Evolutionary conservation across 208 protist species (phyloP).

Genomic region (Phytomonas francai): DNA sequence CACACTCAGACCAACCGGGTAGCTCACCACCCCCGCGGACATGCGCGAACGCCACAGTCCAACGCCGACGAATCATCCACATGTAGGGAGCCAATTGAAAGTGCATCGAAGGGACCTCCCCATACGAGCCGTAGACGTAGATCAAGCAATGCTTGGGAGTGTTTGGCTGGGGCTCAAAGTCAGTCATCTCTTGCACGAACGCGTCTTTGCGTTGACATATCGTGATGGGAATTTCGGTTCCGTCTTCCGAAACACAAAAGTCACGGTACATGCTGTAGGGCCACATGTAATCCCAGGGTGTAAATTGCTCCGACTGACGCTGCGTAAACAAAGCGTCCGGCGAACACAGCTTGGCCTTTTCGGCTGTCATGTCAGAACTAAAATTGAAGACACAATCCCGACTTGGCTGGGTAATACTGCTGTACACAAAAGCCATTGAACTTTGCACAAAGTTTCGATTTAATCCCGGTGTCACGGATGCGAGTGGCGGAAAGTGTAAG

Average conservation of each 20-base stretch:
- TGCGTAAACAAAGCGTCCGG: constrained; percentile 84
- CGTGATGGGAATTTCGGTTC: constrained; percentile 83
- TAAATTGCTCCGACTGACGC: constrained; percentile 87
- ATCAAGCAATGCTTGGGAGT: constrained; percentile 84
- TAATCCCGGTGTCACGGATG: constrained; percentile 67
- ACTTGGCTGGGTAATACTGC: constrained; percentile 73
- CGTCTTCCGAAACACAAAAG: constrained; percentile 73
- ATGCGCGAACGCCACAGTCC: constrained; percentile 87
- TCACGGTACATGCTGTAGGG: constrained; percentile 89
- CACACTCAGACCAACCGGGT: constrained; percentile 72
- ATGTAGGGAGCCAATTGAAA: constrained; percentile 91
- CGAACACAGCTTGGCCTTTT: constrained; percentile 46
- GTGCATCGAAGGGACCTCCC: constrained; percentile 87
- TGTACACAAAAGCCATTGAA: constrained; percentile 85
- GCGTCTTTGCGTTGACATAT: constrained; percentile 84
- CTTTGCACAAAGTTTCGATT: constrained; percentile 89
- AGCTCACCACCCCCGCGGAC: constrained; percentile 92
- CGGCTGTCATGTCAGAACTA: constrained; percentile 64
- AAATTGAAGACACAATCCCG: constrained; percentile 84
- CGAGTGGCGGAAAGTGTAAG: constrained; percentile 79
- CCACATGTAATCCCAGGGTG: constrained; percentile 92
- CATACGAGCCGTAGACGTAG: constrained; percentile 89
- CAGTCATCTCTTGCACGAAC: constrained; percentile 84
- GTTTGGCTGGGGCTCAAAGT: constrained; percentile 85
- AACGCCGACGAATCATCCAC: constrained; percentile 87